A percentile compares a stretch with the other conserved stretches of the same genome.
Evolutionary conservation across 2,329 filamentous ascomycete genomes (phyloP).

Genomic region (Xylaria sp.): DNA sequence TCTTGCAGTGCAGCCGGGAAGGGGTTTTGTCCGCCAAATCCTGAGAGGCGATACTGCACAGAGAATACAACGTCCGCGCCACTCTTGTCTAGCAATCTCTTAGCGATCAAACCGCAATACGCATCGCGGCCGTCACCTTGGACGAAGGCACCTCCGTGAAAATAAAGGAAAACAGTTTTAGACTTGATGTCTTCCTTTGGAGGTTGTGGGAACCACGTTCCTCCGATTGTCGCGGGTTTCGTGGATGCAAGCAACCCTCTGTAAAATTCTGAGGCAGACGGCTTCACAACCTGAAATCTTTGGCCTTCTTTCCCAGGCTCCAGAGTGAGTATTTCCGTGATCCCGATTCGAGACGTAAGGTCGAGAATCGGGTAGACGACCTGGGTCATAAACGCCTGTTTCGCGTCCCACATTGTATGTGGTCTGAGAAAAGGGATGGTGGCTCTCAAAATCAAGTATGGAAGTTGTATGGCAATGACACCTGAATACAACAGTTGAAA

Average conservation of each 20-base stretch:
- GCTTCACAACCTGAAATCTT: constrained; percentile 25
- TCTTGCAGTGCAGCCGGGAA: constrained; percentile 59
- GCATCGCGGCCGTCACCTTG: constrained; percentile 33
- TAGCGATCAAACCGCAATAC: constrained; percentile 14
- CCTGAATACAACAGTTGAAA: too few relatives aligned
- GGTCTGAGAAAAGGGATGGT: constrained; percentile 18
- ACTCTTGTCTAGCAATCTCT: constrained; percentile 44
- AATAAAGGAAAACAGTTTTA: constrained; percentile 30
- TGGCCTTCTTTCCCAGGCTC: constrained; percentile 23
- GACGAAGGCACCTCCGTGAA: constrained; percentile 38
- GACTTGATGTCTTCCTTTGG: neutral
- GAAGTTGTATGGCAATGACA: constrained; percentile 14
- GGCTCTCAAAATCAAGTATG: constrained; percentile 16
- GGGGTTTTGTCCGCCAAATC: constrained; percentile 43
- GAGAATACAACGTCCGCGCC: constrained; percentile 48
- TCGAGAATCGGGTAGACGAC: constrained; percentile 17
- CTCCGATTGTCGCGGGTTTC: constrained; percentile 35
- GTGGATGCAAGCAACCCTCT: constrained; percentile 28
- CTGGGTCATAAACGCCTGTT: constrained; percentile 28
- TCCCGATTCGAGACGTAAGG: constrained; percentile 19
- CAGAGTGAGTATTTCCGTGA: constrained; percentile 24
- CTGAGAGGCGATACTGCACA: constrained; percentile 54
- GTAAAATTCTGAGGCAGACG: constrained; percentile 23
- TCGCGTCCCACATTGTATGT: constrained; percentile 25
- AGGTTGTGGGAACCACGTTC: constrained; percentile 36